These are phyloP conservation scores for Naematelia aurantialba DNA, from an alignment of 768 basidiomycete species.

Conservation along the genomic window DNA sequence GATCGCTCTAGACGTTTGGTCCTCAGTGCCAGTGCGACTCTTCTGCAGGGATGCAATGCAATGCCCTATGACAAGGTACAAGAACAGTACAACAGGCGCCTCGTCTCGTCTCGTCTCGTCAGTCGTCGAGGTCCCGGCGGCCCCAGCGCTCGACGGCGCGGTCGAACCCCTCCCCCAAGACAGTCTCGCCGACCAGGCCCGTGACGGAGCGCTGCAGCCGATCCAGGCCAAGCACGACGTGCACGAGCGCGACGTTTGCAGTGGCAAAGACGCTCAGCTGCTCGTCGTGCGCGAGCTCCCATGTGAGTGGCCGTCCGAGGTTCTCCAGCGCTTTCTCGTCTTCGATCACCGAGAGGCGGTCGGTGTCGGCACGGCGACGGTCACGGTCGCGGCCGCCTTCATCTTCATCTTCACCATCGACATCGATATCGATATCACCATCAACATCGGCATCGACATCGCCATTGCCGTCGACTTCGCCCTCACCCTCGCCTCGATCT, in stretches of 20 bases:
- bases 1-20: too few relatives aligned
- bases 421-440: too few relatives aligned
- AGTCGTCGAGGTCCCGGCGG: neutral
- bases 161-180: conserved; percentile 35
- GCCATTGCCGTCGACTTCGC: neutral
- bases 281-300: conserved; percentile 19
- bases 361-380: neutral
- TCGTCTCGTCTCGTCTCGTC: neutral
- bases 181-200: conserved; percentile 40
- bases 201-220: conserved; percentile 33
- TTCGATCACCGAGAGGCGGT: neutral
- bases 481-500: too few relatives aligned
- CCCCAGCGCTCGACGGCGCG: conserved; percentile 20
- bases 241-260: conserved; percentile 38
- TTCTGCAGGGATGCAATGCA: too few relatives aligned
- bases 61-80: too few relatives aligned
- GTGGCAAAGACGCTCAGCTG: conserved; percentile 45
- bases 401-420: neutral
- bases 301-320: neutral
- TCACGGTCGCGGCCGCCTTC: neutral
- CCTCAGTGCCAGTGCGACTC: too few relatives aligned
- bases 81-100: too few relatives aligned
- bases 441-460: neutral
- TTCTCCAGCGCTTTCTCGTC: neutral
- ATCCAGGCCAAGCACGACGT: conserved; percentile 31